Evolutionary conservation across 2,329 filamentous ascomycete genomes (phyloP).

Genomic region (Aspergillus eucalypticola): DNA sequence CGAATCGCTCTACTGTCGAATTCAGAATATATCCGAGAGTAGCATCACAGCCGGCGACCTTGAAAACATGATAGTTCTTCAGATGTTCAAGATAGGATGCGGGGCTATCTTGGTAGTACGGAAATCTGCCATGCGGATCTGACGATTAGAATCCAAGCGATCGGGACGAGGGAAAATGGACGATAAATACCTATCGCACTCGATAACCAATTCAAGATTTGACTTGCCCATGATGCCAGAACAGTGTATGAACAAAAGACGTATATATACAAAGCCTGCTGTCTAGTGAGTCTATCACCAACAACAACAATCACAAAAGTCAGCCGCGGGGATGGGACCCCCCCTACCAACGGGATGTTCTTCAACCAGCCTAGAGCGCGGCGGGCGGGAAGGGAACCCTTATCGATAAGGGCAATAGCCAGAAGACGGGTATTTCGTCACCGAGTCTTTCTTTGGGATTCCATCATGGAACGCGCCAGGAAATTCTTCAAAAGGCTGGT

Average conservation of each 20-base stretch:
- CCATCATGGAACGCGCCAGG: constrained; percentile 24
- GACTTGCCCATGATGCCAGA: constrained; percentile 39
- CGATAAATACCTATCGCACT: constrained; percentile 56
- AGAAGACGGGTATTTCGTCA: constrained; percentile 27
- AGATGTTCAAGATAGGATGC: constrained; percentile 57
- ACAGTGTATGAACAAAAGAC: background rate
- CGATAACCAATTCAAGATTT: constrained; percentile 57
- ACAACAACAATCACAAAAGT: background rate
- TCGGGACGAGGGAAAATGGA: background rate
- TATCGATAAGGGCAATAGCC: constrained; percentile 32
- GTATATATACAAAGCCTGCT: background rate
- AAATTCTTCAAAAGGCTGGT: constrained; percentile 17
- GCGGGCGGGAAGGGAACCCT: constrained; percentile 16
- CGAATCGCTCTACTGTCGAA: constrained; percentile 45
- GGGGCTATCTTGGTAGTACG: constrained; percentile 66
- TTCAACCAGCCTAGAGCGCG: background rate
- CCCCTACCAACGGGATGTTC: background rate
- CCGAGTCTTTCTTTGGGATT: constrained; percentile 27
- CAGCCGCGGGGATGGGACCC: background rate
- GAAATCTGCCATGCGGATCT: constrained; percentile 62
- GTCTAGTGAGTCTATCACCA: background rate
- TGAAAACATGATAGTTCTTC: constrained; percentile 62
- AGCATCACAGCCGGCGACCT: constrained; percentile 65
- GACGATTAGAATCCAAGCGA: constrained; percentile 16
- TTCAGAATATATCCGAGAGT: constrained; percentile 62